Base-by-base conservation (phyloP, 257 asterid species). In the Misopates orontium region DNA sequence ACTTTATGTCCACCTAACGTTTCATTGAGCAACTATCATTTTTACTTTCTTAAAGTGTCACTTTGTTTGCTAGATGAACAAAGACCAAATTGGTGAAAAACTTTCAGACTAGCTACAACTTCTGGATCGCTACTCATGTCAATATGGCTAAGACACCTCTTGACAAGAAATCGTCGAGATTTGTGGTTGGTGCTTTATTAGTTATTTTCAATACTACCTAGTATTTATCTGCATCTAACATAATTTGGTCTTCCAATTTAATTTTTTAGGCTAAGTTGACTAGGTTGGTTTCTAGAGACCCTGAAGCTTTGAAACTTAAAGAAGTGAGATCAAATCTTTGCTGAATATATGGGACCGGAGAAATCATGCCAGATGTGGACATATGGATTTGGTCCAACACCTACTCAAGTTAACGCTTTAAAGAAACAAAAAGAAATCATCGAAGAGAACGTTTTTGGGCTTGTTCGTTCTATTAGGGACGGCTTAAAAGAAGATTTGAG, bases 401-500 rank as follows among this genome's bases (percentile, higher is more conserved):
- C 63, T 18, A 57, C 22, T 7, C 63, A 31, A 54, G 31, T 10
- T 54, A 25, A 32, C 13, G 28, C 18, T 54, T 23, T 54, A 28
- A 32, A 54, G 25, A 54, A 32, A 20, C 22, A 18, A 20, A 54
- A 54, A 54, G 16, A 22, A 17, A 8, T 54, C 36, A 28, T 54
- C 20, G 60, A 19, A 20, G 60, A 54, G 60, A 54, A 21, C 9
- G 60, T 54, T 54, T 19, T 32, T 8, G 36, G 23, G 36, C 39
- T 54, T 18, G 60, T 56, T 56, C 16, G 14, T 25, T 25, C 44
- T 19, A 56, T 56, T 16, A 23, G 15, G 42, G 62, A 56, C 41
- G 62, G 62, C 4, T n/a, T 56, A 10, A 56, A 25, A 40, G 62
- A 56, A 14, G 62, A 56, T 13, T 56, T 23, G 62, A 56, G 28